These are phyloP conservation scores for Phytopythium mirpurense DNA, from an alignment of 352 stramenopile genomes.

Conservation along the genomic window DNA sequence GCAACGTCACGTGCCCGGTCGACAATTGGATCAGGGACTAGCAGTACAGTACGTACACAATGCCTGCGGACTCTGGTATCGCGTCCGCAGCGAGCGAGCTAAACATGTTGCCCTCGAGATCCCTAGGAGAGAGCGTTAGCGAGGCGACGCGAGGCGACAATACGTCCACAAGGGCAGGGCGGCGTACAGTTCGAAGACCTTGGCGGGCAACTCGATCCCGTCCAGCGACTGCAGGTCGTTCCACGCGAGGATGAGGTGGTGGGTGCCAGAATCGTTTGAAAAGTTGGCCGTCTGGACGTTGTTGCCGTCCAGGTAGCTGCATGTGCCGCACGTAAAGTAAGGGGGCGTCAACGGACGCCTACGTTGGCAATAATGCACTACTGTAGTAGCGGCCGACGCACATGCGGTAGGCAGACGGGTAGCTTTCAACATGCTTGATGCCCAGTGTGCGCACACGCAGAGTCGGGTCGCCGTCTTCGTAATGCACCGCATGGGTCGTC, in stretches of 20 bases:
- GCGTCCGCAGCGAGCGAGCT: neutral
- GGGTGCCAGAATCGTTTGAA: conserved; percentile 3
- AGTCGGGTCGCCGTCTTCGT: conserved; percentile 6
- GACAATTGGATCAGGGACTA: no score
- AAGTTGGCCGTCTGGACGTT: conserved; percentile 1
- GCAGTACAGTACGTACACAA: neutral
- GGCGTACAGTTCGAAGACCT: neutral
- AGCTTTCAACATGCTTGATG: conserved; percentile 11
- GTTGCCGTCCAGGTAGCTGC: conserved; percentile 5
- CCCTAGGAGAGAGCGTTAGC: neutral
- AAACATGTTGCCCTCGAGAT: conserved; percentile 1
- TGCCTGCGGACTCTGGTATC: neutral
- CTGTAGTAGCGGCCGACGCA: neutral
- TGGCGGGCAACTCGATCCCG: neutral
- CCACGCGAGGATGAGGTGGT: conserved; percentile 6
- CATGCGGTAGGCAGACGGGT: conserved; percentile 5
- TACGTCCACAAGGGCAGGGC: no score
- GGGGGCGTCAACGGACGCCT: no score
- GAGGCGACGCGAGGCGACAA: no score
- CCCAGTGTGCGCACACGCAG: conserved; percentile 6
- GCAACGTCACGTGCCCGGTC: no score
- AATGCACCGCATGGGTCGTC: neutral
- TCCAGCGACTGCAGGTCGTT: conserved; percentile 4
- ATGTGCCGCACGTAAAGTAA: neutral
- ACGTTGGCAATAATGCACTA: no score